phyloP scores from a whole-genome alignment of 192 early-diverging fungal species.

The Coemansia sp. region DNA sequence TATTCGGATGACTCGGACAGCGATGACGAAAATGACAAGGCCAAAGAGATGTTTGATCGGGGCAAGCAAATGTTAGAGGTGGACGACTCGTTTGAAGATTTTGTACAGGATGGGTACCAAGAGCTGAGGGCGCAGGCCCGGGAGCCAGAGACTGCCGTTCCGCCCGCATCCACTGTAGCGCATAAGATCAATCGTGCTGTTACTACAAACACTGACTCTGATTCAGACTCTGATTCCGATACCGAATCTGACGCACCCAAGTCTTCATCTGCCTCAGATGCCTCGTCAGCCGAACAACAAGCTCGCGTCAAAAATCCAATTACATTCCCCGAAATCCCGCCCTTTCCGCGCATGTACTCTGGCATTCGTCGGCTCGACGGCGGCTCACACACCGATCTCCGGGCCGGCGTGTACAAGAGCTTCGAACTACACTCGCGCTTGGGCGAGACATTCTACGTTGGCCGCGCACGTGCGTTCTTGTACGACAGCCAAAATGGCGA shows the following conservation, averaged over 20 bases:
- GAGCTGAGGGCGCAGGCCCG: background rate
- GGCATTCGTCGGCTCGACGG: constrained; percentile 25
- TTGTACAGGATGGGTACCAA: background rate
- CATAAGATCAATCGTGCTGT: background rate
- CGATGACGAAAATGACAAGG: background rate
- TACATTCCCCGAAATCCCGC: constrained; percentile 21
- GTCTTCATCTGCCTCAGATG: background rate
- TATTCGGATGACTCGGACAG: background rate
- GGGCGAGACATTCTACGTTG: constrained; percentile 27
- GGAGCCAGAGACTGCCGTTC: background rate
- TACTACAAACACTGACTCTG: background rate
- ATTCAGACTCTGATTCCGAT: background rate
- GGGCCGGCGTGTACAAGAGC: constrained; percentile 44
- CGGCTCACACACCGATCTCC: constrained; percentile 7
- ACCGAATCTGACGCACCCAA: background rate
- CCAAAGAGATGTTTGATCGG: background rate
- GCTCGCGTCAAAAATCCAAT: constrained; percentile 17
- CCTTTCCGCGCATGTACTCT: constrained; percentile 38
- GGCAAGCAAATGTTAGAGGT: background rate
- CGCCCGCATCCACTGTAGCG: background rate
- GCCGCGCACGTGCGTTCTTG: constrained; percentile 19
- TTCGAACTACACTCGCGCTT: constrained; percentile 37
- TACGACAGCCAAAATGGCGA: constrained; percentile 25
- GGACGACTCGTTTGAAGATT: background rate
- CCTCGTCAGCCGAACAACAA: background rate